A percentile compares a stretch with the other conserved stretches of the same genome.
phyloP scores from a whole-genome alignment of 352 stramenopile species.

The Globisporangium nodosum region DNA sequence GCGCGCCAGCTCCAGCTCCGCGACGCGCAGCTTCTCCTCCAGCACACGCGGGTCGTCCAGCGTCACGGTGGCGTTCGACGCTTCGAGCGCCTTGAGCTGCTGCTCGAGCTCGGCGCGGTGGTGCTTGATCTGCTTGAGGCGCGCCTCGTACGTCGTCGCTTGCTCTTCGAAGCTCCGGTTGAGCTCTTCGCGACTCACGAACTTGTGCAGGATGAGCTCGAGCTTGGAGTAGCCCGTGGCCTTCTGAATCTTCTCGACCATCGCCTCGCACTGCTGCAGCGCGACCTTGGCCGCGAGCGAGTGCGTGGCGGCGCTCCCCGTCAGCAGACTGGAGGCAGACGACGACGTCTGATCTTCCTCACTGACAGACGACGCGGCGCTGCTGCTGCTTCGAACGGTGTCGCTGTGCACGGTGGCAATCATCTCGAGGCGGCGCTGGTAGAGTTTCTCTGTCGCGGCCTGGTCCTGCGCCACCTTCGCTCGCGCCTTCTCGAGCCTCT shows the following conservation, averaged over 20 bases:
- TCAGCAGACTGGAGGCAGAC: constrained; percentile 15
- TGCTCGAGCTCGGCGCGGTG: constrained; percentile 65
- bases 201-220: constrained; percentile 75
- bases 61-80: constrained; percentile 41
- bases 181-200: constrained; percentile 68
- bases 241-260: constrained; percentile 82
- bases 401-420: constrained; percentile 54
- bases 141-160: constrained; percentile 70
- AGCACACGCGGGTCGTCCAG: constrained; percentile 63
- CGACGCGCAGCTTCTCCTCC: constrained; percentile 64
- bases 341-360: constrained; percentile 14
- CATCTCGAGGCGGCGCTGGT: constrained; percentile 63
- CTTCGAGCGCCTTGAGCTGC: constrained; percentile 57
- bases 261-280: constrained; percentile 73
- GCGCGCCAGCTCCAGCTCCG: constrained; percentile 61
- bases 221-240: constrained; percentile 76
- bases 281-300: constrained; percentile 68
- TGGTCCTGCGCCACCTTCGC: constrained; percentile 69
- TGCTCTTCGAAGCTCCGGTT: constrained; percentile 81
- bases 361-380: constrained; percentile 13
- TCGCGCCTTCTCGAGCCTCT: constrained; percentile 53
- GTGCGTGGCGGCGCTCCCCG: constrained; percentile 31
- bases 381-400: constrained; percentile 9
- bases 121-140: constrained; percentile 77
- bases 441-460: constrained; percentile 58